Base-by-base conservation (phyloP, 371 early-diverging fungal species). In the Mucor ambiguus region DNA sequence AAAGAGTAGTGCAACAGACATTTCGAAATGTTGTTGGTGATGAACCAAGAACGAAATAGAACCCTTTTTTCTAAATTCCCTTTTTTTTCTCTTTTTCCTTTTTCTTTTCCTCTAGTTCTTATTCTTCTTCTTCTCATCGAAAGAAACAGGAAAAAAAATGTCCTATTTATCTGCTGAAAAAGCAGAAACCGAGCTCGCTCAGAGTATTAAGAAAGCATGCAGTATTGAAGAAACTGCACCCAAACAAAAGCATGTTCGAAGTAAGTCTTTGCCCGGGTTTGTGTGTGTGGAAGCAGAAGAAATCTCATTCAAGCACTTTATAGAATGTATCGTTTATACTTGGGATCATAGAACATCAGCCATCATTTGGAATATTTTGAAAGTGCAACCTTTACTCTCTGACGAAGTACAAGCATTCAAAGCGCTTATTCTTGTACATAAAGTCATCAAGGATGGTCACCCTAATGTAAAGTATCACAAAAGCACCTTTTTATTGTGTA, bases 201-300 rank as follows among this genome's bases (percentile, higher is more conserved):
- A 83, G 38, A 90, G 92, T 74, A 93, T 97, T 63, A 93, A 91
- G 71, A 98, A 98, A 82, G 97, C 97, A 16, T 91, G 94, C 16
- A 90, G 88, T 57, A 66, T 83, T 29, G 97, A 96, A 55, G 98
- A 98, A 77, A 88, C 92, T 14, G 94, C 98, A 14, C 98, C 98
- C 63, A 98, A 98, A 79, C 97, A 96, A 74, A 98, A 98, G 81
- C 98, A 98, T 78, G 98, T 97, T 54, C 79, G 94, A 82, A 90
- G 91, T 90, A 88, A 71, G 87, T 77, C 29, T 20, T 24, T 32
- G 22, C 61, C 38, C 55, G 63, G 63, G 41, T 22, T 41, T 41
- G 0, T 18, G 41, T 41, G 41, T 18, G 41, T 4, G 37, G 2
- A 6, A 24, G n/a, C 24, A 38, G 9, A 18, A 48, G 16, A 9